These are phyloP conservation scores for Xylariaceae sp. DNA, from an alignment of 2,329 filamentous ascomycete genomes.

Conservation along the genomic window DNA sequence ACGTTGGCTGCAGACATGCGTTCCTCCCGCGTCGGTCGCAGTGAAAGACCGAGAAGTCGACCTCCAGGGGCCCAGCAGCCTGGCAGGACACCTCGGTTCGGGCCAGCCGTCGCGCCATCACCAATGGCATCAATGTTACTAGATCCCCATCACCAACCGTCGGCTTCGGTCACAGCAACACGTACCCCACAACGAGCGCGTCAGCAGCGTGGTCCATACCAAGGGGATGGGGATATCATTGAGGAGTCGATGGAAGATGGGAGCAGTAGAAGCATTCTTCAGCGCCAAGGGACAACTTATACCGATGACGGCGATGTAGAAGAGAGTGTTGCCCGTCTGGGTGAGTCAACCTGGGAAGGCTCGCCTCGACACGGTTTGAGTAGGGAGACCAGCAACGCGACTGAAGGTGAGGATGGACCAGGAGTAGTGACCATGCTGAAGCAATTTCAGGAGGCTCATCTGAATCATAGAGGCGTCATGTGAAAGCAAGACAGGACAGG, in stretches of 20 bases:
- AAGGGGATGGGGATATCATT: constrained; percentile 53
- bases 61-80: constrained; percentile 40
- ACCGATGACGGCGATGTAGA: constrained; percentile 64
- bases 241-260: constrained; percentile 59
- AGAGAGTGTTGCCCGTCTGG: constrained; percentile 54
- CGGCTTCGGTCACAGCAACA: constrained; percentile 47
- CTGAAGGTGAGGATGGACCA: constrained; percentile 51
- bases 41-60: constrained; percentile 49
- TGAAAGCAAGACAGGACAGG: constrained; percentile 5
- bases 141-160: constrained; percentile 75
- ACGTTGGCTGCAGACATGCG: constrained; percentile 60
- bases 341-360: constrained; percentile 63
- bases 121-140: constrained; percentile 74
- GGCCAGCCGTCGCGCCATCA: constrained; percentile 54
- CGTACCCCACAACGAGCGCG: constrained; percentile 53
- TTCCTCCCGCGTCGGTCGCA: constrained; percentile 50
- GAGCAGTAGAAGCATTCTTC: constrained; percentile 40
- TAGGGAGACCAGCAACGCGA: constrained; percentile 53
- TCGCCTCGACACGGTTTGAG: constrained; percentile 55
- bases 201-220: constrained; percentile 48
- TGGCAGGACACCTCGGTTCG: constrained; percentile 47
- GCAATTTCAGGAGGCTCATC: constrained; percentile 60
- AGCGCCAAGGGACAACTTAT: constrained; percentile 45
- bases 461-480: constrained; percentile 49
- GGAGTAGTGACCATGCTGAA: constrained; percentile 62